These are phyloP conservation scores for Prototheca wickerhamii DNA, from an alignment of 163 green algal genomes.

Conservation along the genomic window DNA sequence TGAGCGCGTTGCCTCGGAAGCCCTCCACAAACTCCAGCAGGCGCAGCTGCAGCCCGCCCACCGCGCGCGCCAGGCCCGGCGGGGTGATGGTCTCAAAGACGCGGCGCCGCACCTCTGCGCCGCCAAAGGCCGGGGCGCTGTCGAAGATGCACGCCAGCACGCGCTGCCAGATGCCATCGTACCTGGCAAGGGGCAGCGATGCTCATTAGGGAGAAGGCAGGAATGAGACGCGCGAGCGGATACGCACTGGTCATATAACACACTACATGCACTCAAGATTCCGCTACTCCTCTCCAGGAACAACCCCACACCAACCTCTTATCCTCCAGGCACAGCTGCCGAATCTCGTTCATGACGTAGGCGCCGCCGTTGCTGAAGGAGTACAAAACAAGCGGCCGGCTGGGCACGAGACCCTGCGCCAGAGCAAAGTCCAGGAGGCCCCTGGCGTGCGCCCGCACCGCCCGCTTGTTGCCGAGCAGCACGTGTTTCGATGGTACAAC, in stretches of 20 bases:
- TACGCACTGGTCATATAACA: too few species aligned
- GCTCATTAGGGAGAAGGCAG: too few species aligned
- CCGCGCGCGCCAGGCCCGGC: neutral
- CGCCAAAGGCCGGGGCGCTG: neutral
- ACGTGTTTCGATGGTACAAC: neutral
- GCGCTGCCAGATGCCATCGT: neutral
- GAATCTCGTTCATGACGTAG: neutral
- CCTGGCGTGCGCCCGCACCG: neutral
- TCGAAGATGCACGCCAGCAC: conserved; percentile 11
- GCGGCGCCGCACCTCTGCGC: neutral
- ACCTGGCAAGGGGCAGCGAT: too few species aligned
- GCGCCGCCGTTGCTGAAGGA: conserved; percentile 3
- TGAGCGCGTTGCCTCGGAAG: neutral
- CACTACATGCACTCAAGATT: too few species aligned
- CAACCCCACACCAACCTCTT: neutral
- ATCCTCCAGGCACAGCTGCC: neutral
- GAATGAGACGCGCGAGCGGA: too few species aligned
- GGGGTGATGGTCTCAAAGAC: neutral
- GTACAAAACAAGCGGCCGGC: neutral
- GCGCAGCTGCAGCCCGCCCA: neutral
- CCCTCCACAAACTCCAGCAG: neutral
- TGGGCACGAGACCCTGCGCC: neutral
- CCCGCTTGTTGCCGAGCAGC: neutral
- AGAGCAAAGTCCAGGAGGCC: neutral
- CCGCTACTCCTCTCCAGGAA: too few species aligned